Conservation (phyloP, 2,329 filamentous ascomycete genomes). For the Dactylellina haptotyla region DNA sequence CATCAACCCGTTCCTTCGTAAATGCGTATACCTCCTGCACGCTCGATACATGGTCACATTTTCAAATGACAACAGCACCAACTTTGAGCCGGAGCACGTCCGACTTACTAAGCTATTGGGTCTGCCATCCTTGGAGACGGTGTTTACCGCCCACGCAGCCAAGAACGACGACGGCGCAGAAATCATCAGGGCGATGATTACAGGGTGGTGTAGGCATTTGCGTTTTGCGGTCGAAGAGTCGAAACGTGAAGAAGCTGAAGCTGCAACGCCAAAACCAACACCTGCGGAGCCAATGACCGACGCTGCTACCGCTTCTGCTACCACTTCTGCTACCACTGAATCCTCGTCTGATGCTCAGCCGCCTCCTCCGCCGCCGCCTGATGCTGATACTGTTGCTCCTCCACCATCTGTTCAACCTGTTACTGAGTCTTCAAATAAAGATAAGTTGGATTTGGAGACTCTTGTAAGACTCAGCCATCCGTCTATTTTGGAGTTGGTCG, state of each 20-base stretch:
- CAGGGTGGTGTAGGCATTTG: conserved; percentile 58
- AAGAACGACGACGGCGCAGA: conserved; percentile 61
- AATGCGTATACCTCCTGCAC: conserved; percentile 82
- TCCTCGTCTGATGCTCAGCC: neutral
- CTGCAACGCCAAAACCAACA: conserved; percentile 21
- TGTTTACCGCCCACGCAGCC: conserved; percentile 71
- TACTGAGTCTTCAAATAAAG: neutral
- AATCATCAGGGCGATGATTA: conserved; percentile 65
- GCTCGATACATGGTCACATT: conserved; percentile 90
- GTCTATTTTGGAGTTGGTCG: conserved; percentile 91
- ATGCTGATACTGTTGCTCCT: neutral
- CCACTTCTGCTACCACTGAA: conserved; percentile 23
- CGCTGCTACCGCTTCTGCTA: conserved; percentile 11
- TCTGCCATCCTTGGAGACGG: conserved; percentile 80
- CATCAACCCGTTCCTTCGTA: conserved; percentile 88
- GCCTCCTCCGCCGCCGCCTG: neutral
- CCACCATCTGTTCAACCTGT: conserved; percentile 60
- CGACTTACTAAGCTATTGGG: conserved; percentile 80
- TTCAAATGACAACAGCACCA: conserved; percentile 67
- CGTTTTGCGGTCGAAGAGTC: conserved; percentile 37
- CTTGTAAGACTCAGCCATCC: conserved; percentile 70
- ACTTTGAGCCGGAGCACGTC: conserved; percentile 75
- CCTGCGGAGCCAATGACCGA: conserved; percentile 24
- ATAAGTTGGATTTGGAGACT: conserved; percentile 11
- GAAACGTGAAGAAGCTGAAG: conserved; percentile 55